These are phyloP conservation scores for Beauveria medogensis DNA, from an alignment of 2,329 filamentous ascomycete genomes.

Conservation along the genomic window DNA sequence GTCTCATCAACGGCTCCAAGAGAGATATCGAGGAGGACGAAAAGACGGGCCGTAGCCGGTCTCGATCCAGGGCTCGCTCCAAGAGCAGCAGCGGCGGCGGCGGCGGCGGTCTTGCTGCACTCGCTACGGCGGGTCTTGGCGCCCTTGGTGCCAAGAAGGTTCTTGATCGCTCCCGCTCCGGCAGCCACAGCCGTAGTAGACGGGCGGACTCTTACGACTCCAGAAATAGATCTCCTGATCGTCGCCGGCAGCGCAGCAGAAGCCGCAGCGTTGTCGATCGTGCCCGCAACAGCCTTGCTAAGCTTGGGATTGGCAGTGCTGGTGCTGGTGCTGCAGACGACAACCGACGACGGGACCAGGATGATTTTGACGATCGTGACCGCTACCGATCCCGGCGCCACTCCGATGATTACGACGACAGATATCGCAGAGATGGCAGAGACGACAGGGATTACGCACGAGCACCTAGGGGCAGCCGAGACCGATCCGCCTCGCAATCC, in stretches of 20 bases:
- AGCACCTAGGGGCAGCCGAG: conserved; percentile 19
- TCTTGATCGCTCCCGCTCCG: conserved; percentile 39
- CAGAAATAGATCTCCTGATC: conserved; percentile 36
- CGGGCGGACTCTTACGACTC: conserved; percentile 39
- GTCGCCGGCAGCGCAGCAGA: conserved; percentile 39
- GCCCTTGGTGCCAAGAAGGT: conserved; percentile 56
- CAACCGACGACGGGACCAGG: conserved; percentile 31
- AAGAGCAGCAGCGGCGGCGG: conserved; percentile 30
- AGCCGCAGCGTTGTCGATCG: conserved; percentile 59
- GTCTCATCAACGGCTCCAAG: conserved; percentile 72
- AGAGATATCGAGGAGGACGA: conserved; percentile 56
- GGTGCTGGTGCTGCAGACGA: conserved; percentile 32
- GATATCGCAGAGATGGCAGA: conserved; percentile 29
- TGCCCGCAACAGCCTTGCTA: conserved; percentile 53
- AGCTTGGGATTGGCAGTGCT: conserved; percentile 49
- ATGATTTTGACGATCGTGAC: conserved; percentile 36
- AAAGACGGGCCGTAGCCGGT: conserved; percentile 56
- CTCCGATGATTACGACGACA: conserved; percentile 33
- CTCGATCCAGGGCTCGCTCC: conserved; percentile 58
- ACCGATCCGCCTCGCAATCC: background rate
- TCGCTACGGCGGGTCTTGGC: conserved; percentile 54
- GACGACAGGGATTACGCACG: conserved; percentile 28
- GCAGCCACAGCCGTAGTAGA: conserved; percentile 46
- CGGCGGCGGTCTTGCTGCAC: conserved; percentile 46
- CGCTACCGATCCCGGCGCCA: conserved; percentile 29